Percentiles rank a stretch among this genome's conserved stretches.
Conservation (phyloP, 768 basidiomycete species). For the Galerina marginata region DNA sequence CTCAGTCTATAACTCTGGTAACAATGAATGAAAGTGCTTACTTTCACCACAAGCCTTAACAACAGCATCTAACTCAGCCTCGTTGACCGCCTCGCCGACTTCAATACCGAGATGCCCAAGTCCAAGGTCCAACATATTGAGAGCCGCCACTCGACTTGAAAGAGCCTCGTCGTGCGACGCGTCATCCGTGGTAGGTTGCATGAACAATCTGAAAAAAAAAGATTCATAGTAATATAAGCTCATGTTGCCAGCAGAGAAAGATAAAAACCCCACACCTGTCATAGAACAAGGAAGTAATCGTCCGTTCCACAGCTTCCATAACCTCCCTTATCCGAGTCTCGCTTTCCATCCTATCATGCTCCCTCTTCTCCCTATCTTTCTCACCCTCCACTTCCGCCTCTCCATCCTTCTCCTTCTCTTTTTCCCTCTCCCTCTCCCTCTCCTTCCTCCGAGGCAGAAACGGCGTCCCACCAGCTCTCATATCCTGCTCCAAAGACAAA, state of each 20-base stretch:
- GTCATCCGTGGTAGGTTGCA: constrained; percentile 71
- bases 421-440: constrained; percentile 31
- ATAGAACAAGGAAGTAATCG: constrained; percentile 78
- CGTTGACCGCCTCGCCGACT: constrained; percentile 53
- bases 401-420: constrained; percentile 26
- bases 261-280: constrained; percentile 59
- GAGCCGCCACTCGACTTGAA: constrained; percentile 85
- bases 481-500: constrained; percentile 63
- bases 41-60: constrained; percentile 80
- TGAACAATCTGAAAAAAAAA: constrained; percentile 64
- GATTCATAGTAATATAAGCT: neutral
- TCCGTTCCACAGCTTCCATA: constrained; percentile 76
- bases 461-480: constrained; percentile 48
- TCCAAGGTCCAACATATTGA: constrained; percentile 89
- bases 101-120: constrained; percentile 91
- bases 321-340: constrained; percentile 59
- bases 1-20: neutral
- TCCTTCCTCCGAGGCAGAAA: constrained; percentile 34
- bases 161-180: constrained; percentile 89
- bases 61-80: constrained; percentile 60
- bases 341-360: constrained; percentile 39
- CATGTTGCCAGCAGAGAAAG: neutral
- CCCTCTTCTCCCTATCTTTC: constrained; percentile 37
- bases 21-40: constrained; percentile 39
- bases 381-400: constrained; percentile 33